Percentiles rank a stretch among this genome's conserved stretches.
These are phyloP conservation scores for Candida vartiovaarae DNA, from an alignment of 805 yeast genomes.

Conservation along the genomic window DNA sequence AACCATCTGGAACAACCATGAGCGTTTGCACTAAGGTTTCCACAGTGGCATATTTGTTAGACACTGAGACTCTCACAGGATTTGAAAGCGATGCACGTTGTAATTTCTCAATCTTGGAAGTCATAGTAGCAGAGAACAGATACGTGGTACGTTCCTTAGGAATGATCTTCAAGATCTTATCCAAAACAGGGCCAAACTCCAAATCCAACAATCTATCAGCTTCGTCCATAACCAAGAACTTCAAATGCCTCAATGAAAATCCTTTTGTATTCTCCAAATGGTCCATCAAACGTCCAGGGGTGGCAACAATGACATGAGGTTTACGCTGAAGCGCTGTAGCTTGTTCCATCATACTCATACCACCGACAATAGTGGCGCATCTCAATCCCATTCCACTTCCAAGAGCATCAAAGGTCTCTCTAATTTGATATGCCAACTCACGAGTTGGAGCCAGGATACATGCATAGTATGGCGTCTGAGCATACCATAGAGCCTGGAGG, in stretches of 20 bases:
- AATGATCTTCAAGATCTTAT: conserved; percentile 73
- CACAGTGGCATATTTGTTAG: conserved; percentile 85
- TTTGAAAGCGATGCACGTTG: conserved; percentile 86
- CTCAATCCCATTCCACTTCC: conserved; percentile 92
- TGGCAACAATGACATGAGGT: conserved; percentile 92
- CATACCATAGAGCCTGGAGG: conserved; percentile 83
- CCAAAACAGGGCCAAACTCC: conserved; percentile 95
- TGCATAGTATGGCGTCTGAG: conserved; percentile 82
- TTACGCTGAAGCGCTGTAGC: conserved; percentile 88
- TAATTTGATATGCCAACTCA: conserved; percentile 81
- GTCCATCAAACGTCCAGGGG: conserved; percentile 92
- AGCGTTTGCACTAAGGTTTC: conserved; percentile 86
- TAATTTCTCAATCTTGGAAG: conserved; percentile 87
- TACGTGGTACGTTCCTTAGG: conserved; percentile 83
- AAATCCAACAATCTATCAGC: conserved; percentile 93
- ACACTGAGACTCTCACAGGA: conserved; percentile 89
- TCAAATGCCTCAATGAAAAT: conserved; percentile 68
- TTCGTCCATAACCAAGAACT: conserved; percentile 89
- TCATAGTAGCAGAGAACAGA: conserved; percentile 94
- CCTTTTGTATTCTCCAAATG: conserved; percentile 92
- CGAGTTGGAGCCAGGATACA: conserved; percentile 84
- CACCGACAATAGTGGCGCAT: conserved; percentile 87
- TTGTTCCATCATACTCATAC: conserved; percentile 98
- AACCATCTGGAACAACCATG: conserved; percentile 88
- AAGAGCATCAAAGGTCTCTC: conserved; percentile 90